Percentiles rank a stretch among this genome's conserved stretches.
phyloP scores from a whole-genome alignment of 1,139 yeast species.

The Debaryomyces sp. region DNA sequence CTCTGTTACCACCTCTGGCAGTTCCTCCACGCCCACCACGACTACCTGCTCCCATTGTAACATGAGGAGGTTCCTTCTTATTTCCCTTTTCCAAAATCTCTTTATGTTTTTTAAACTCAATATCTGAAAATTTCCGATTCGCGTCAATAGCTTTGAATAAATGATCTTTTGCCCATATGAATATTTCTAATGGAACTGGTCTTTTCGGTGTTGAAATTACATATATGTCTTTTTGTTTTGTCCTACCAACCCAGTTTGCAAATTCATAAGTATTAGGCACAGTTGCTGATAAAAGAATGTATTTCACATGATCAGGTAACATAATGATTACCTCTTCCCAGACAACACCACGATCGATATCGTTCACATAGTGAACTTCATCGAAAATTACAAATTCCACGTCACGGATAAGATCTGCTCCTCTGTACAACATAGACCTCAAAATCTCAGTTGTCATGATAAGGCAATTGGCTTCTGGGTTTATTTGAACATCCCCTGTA shows the following conservation, averaged over 20 bases:
- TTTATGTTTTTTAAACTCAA: constrained; percentile 64
- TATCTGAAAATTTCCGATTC: constrained; percentile 65
- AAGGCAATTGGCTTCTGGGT: constrained; percentile 94
- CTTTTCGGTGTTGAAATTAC: constrained; percentile 95
- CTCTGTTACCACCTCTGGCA: constrained; percentile 45
- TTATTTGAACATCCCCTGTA: constrained; percentile 98
- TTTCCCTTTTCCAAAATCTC: constrained; percentile 47
- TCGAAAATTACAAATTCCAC: constrained; percentile 97
- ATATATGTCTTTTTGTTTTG: constrained; percentile 92
- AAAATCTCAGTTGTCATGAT: constrained; percentile 98
- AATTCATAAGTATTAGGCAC: constrained; percentile 97
- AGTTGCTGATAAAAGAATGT: constrained; percentile 88
- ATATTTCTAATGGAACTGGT: constrained; percentile 92
- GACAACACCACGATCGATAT: constrained; percentile 96
- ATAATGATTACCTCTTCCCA: constrained; percentile 99
- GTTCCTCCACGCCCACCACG: constrained; percentile 51
- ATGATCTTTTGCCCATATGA: constrained; percentile 71
- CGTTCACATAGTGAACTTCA: constrained; percentile 97
- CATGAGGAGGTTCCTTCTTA: constrained; percentile 41
- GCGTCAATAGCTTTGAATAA: constrained; percentile 75
- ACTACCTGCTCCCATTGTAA: constrained; percentile 44
- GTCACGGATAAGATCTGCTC: constrained; percentile 94
- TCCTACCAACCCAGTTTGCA: constrained; percentile 98
- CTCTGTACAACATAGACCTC: constrained; percentile 92
- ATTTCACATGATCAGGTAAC: constrained; percentile 94